phyloP scores from a whole-genome alignment of 2,329 filamentous ascomycete species.

The Aspergillus brunneoviolaceus region DNA sequence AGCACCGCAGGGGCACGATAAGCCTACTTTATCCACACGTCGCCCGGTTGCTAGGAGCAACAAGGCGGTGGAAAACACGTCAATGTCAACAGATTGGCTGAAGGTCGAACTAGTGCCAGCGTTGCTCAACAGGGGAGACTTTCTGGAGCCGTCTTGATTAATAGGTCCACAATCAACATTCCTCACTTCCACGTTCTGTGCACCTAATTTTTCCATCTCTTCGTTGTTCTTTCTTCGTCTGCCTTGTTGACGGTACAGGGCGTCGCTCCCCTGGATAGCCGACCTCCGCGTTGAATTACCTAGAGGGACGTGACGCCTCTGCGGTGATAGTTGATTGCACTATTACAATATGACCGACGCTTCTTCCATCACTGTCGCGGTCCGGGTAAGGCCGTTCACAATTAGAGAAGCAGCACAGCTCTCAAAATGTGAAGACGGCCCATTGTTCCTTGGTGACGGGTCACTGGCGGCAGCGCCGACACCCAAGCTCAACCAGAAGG shows the following conservation, averaged over 20 bases:
- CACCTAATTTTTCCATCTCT: conserved; percentile 16
- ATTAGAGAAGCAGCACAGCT: conserved; percentile 95
- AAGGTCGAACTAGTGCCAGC: conserved; percentile 16
- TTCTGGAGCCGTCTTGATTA: conserved; percentile 12
- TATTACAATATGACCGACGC: conserved; percentile 45
- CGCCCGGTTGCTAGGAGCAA: conserved; percentile 36
- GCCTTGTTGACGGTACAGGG: conserved; percentile 22
- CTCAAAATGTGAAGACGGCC: conserved; percentile 72
- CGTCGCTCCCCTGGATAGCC: conserved; percentile 20
- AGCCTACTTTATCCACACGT: conserved; percentile 18
- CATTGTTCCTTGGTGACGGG: conserved; percentile 92
- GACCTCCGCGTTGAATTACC: conserved; percentile 16
- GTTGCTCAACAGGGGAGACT: conserved; percentile 16
- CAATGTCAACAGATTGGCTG: conserved; percentile 25
- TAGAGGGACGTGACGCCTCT: conserved; percentile 19
- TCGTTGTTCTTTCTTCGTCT: conserved; percentile 12
- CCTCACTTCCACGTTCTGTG: conserved; percentile 13
- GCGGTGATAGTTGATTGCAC: not conserved
- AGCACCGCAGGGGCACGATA: not conserved
- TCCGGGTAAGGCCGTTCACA: conserved; percentile 66
- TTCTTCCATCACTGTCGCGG: conserved; percentile 53
- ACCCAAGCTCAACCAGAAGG: conserved; percentile 81
- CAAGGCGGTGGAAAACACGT: conserved; percentile 27
- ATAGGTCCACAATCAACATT: conserved; percentile 35
- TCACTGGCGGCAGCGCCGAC: conserved; percentile 84